These are phyloP conservation scores for Cordyceps militaris DNA, from an alignment of 2,329 filamentous ascomycete species.

Conservation along the genomic window DNA sequence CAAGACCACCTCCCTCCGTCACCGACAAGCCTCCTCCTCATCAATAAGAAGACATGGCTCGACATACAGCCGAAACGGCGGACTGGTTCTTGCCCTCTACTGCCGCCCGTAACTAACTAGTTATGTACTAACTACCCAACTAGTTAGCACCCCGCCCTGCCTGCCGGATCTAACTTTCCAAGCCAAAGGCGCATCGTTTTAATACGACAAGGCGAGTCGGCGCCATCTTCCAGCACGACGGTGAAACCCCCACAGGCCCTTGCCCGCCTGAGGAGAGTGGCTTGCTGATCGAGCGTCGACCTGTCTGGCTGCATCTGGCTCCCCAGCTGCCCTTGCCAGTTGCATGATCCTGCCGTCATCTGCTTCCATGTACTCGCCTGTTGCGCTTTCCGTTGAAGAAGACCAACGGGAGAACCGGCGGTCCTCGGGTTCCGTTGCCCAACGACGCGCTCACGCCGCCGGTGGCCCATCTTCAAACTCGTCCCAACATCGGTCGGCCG, in stretches of 20 bases:
- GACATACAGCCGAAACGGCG: no score
- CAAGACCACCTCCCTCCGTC: no score
- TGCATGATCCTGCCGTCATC: neutral
- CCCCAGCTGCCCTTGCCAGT: neutral
- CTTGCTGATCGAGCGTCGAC: constrained; percentile 5
- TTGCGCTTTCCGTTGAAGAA: neutral
- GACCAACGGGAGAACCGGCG: neutral
- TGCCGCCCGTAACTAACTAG: no score
- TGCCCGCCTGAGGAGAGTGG: neutral
- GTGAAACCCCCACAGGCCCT: constrained; percentile 4
- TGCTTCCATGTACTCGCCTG: neutral
- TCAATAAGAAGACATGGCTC: no score
- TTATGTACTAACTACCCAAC: no score
- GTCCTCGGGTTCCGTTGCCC: neutral
- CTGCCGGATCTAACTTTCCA: constrained; percentile 4
- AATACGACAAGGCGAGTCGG: neutral
- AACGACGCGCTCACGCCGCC: neutral
- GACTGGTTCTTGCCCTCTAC: no score
- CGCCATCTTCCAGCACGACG: neutral
- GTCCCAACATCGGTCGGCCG: constrained; percentile 5
- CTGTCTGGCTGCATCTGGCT: neutral
- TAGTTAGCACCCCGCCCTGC: neutral
- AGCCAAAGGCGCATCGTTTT: neutral
- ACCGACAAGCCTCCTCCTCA: no score
- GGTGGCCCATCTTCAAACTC: neutral